Evolutionary conservation across 2,329 filamentous ascomycete species (phyloP), one percentile per base, ranked within the genome.

Genomic region (Penicillium sp.): DNA sequence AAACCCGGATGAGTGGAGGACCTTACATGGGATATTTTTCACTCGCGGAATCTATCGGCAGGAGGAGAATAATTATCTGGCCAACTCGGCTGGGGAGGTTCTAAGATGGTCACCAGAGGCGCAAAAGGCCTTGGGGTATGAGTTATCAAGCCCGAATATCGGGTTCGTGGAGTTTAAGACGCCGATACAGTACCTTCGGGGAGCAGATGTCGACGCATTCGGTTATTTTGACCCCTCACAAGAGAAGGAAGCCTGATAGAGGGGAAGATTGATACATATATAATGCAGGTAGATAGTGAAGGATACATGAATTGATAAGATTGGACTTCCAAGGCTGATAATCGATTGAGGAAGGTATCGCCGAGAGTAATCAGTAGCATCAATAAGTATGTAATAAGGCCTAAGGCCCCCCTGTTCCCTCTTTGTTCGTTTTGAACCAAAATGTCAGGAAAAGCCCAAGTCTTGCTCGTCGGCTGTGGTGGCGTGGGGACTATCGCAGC

Each of bases 401-500:
- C 15, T 16, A 16, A 16, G 13, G 23, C 29, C 15, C 33, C 6
- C 15, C 16, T 34, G 2, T 8, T 16, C 13, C 4, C 13, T 34
- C 33, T 15, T 34, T 34, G 2, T 16, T 16, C 33, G 8, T 34
- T 34, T 15, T 16, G 33, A 13, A 34, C 5, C 15, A 29, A 29
- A 16, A 34, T 34, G 33, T 34, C 33, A 34, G 33, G 7, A 34
- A 34, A 34, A 34, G 15, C 33, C 33, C 33, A 34, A 34, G 33
- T 34, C 13, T 15, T 34, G 33, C 33, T 34, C 15, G 15, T 34
- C 15, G 33, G 33, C 6, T 34, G 43, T 8, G 84, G 84, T 8
- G 82, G 82, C 4, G 80, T 87, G 2, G 84, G 84, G 15, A 80
- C 83, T 1, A 82, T 87, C 67, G 78, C 79, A 6, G 83, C 83